Percentiles rank a stretch among this genome's conserved stretches.
Conservation (phyloP, 2,329 filamentous ascomycete species). For the Exophiala lecanii-corni region DNA sequence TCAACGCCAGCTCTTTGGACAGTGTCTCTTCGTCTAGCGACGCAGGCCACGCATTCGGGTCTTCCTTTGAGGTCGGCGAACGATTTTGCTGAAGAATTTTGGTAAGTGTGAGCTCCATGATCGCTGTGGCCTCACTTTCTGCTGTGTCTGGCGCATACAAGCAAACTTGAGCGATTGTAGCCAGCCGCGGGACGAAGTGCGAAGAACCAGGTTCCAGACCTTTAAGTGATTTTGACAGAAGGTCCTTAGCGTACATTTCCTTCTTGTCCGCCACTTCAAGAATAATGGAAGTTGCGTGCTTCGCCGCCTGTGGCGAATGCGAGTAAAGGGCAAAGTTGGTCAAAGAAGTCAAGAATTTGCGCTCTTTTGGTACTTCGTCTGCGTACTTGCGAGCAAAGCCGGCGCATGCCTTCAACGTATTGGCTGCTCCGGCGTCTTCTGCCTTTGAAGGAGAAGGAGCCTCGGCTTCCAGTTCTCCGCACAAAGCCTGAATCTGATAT, state of each 20-base stretch:
- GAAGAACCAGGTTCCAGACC: conserved; percentile 67
- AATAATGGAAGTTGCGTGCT: conserved; percentile 89
- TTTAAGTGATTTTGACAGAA: conserved; percentile 71
- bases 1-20: conserved; percentile 78
- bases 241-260: conserved; percentile 78
- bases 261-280: conserved; percentile 72
- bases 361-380: conserved; percentile 73
- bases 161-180: conserved; percentile 61
- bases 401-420: conserved; percentile 89
- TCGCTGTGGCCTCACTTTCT: conserved; percentile 68
- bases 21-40: conserved; percentile 75
- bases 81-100: conserved; percentile 66
- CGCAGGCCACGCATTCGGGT: conserved; percentile 60
- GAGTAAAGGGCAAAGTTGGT: conserved; percentile 80
- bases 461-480: conserved; percentile 76
- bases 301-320: conserved; percentile 74
- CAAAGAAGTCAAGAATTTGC: conserved; percentile 75
- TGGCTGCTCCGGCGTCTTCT: conserved; percentile 72
- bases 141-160: conserved; percentile 69
- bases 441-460: conserved; percentile 64
- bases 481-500: conserved; percentile 85
- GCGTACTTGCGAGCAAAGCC: conserved; percentile 85
- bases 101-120: conserved; percentile 72
- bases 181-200: conserved; percentile 62
- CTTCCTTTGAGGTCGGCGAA: conserved; percentile 45